Conservation (phyloP, 495 filamentous ascomycete genomes). For the Haplographium delicatum region DNA sequence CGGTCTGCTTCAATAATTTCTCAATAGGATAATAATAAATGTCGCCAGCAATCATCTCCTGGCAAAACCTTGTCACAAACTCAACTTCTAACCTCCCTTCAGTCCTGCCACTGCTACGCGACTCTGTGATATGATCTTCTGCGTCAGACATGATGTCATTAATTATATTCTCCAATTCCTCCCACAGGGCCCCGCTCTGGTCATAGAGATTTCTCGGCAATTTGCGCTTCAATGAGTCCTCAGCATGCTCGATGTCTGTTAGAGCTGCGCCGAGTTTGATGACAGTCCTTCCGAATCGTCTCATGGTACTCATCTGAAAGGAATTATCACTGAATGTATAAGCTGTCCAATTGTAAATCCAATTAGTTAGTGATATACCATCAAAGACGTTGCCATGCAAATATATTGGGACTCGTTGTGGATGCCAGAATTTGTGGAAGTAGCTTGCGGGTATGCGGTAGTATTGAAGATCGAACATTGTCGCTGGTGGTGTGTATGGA, state of each 20-base stretch:
- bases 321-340: background rate
- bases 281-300: background rate
- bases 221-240: background rate
- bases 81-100: background rate
- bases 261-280: background rate
- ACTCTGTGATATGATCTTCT: background rate
- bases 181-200: background rate
- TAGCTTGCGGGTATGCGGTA: conserved; percentile 1
- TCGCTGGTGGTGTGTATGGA: background rate
- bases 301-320: background rate
- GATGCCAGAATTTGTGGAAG: conserved; percentile 1
- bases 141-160: background rate
- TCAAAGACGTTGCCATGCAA: background rate
- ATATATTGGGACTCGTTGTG: background rate
- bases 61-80: background rate
- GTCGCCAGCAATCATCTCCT: background rate
- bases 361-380: background rate
- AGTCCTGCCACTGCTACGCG: background rate
- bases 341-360: background rate
- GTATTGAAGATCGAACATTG: background rate
- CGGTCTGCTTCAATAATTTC: background rate
- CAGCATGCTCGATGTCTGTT: background rate
- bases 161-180: background rate
- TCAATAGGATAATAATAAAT: background rate
- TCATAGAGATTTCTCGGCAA: background rate